Percentiles rank a stretch among this genome's conserved stretches.
These are phyloP conservation scores for Pythium phragmiticola DNA, from an alignment of 352 stramenopile genomes.

Conservation along the genomic window DNA sequence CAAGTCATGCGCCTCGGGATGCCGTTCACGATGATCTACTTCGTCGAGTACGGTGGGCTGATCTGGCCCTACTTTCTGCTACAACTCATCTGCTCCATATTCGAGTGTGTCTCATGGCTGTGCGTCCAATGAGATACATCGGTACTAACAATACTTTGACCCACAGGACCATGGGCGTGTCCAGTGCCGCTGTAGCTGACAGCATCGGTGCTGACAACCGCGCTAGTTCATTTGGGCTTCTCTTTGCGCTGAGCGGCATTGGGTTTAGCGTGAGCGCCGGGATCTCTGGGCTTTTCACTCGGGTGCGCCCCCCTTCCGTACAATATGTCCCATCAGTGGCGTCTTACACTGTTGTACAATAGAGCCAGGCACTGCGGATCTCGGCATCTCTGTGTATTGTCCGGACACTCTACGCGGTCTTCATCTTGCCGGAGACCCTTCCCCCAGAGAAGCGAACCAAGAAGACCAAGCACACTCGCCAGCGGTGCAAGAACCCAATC, in stretches of 20 bases:
- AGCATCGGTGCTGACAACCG: conserved; percentile 52
- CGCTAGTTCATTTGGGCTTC: conserved; percentile 52
- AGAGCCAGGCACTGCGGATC: conserved; percentile 55
- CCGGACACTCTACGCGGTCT: conserved; percentile 51
- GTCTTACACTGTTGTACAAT: not conserved
- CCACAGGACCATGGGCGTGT: conserved; percentile 49
- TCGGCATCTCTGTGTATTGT: conserved; percentile 44
- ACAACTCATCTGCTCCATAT: conserved; percentile 50
- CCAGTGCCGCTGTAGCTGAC: conserved; percentile 60
- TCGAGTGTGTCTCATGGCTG: conserved; percentile 36
- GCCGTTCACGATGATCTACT: conserved; percentile 73
- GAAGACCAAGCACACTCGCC: conserved; percentile 33
- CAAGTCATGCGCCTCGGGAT: conserved; percentile 57
- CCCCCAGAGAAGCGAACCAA: conserved; percentile 31
- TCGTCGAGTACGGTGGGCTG: conserved; percentile 47
- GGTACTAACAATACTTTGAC: not conserved
- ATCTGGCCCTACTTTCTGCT: conserved; percentile 67
- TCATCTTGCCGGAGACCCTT: conserved; percentile 64
- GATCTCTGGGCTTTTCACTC: conserved; percentile 48
- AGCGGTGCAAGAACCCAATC: conserved; percentile 54
- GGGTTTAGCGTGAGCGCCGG: conserved; percentile 59
- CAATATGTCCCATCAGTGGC: not conserved
- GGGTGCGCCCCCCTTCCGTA: conserved; percentile 28
- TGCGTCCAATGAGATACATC: too few relatives aligned
- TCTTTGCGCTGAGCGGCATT: conserved; percentile 53